Conservation (phyloP, 2,329 filamentous ascomycete genomes). For the Aureobasidium sp. region DNA sequence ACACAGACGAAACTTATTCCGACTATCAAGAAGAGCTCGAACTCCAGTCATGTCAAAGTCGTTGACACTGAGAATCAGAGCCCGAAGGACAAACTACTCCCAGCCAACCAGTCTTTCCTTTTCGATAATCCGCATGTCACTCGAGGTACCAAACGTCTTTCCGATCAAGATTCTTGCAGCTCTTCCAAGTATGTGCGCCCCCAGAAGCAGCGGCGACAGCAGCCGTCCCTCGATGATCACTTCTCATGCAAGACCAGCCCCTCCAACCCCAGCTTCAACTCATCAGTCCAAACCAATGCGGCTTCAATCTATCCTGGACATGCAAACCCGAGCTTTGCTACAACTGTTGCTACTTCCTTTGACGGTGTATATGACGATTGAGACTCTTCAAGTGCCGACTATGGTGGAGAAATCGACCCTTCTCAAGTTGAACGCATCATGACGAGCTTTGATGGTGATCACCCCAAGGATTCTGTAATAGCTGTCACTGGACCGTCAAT, state of each 20-base stretch:
- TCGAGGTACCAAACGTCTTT: background rate
- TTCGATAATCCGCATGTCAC: background rate
- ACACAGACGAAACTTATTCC: constrained; percentile 6
- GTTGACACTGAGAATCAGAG: background rate
- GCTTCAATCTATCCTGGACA: background rate
- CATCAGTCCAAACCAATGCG: background rate
- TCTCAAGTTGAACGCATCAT: background rate
- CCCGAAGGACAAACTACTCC: background rate
- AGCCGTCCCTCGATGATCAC: background rate
- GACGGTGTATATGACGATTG: background rate
- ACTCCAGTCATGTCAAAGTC: background rate
- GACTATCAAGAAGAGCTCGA: background rate
- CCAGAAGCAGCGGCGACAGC: constrained; percentile 1
- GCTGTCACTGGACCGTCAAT: background rate
- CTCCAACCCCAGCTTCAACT: background rate
- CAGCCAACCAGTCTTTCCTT: background rate
- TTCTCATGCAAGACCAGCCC: constrained; percentile 2
- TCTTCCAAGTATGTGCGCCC: background rate
- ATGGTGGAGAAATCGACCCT: background rate
- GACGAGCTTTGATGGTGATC: background rate
- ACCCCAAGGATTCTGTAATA: background rate
- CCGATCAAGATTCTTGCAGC: background rate
- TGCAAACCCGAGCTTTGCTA: background rate
- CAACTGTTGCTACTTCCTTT: background rate
- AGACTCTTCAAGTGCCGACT: background rate